Percentiles rank a stretch among this genome's conserved stretches.
phyloP scores from a whole-genome alignment of 1,139 yeast species.

The Candida sp. region DNA sequence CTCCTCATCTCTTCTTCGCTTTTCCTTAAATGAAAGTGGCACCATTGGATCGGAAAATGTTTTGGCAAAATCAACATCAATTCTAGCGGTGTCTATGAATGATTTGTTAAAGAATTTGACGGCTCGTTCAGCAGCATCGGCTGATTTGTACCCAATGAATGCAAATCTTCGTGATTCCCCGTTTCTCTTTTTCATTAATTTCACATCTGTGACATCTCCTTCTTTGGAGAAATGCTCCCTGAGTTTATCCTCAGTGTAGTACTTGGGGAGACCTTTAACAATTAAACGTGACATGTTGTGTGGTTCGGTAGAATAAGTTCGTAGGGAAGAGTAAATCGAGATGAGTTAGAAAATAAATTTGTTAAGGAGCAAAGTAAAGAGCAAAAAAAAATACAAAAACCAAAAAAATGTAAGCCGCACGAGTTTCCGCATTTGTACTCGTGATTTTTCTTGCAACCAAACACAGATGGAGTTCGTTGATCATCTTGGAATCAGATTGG shows the following conservation, averaged over 20 bases:
- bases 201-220: constrained; percentile 84
- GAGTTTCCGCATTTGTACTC: neutral
- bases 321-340: neutral
- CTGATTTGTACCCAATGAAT: constrained; percentile 81
- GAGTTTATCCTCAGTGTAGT: constrained; percentile 77
- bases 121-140: constrained; percentile 78
- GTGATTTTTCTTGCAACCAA: neutral
- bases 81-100: constrained; percentile 81
- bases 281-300: constrained; percentile 83
- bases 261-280: constrained; percentile 91
- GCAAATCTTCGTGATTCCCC: constrained; percentile 96
- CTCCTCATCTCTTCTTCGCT: constrained; percentile 57
- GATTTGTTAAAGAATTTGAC: constrained; percentile 77
- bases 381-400: constrained; percentile 1
- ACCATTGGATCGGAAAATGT: constrained; percentile 82
- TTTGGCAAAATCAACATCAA: constrained; percentile 83
- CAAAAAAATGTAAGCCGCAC: constrained; percentile 3
- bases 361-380: neutral
- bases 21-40: constrained; percentile 74
- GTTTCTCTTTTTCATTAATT: constrained; percentile 74
- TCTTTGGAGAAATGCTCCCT: constrained; percentile 68
- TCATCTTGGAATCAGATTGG: constrained; percentile 24
- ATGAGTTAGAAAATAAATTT: constrained; percentile 4
- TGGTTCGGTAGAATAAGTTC: neutral
- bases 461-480: constrained; percentile 20